Evolutionary conservation across 805 yeast genomes (phyloP).

Genomic region (Crinitomyces ghanaensis): DNA sequence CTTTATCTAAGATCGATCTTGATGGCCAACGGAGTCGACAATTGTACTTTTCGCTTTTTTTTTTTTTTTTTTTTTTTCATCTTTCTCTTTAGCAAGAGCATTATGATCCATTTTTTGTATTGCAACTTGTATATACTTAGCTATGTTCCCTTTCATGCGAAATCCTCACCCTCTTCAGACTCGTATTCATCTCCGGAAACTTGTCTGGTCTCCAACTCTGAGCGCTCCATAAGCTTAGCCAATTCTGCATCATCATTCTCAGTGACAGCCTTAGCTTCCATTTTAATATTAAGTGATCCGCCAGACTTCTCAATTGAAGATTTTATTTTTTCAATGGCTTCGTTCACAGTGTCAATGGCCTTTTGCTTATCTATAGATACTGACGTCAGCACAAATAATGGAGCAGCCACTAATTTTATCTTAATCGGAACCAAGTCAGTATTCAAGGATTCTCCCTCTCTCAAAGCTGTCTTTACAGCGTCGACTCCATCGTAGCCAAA

Average conservation of each 20-base stretch:
- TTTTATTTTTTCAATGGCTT: constrained; percentile 68
- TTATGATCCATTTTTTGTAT: neutral
- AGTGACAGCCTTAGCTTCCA: constrained; percentile 98
- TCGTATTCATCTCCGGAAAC: constrained; percentile 70
- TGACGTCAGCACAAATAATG: constrained; percentile 85
- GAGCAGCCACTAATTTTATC: constrained; percentile 95
- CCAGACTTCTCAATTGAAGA: constrained; percentile 60
- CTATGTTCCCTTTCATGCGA: constrained; percentile 3
- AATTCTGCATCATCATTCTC: constrained; percentile 97
- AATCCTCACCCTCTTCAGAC: constrained; percentile 30
- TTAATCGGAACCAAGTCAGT: constrained; percentile 82
- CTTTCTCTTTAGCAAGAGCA: too few relatives aligned
- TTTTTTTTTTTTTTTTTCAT: too few relatives aligned
- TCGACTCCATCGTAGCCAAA: constrained; percentile 96
- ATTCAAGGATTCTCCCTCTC: constrained; percentile 73
- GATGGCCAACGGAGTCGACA: too few relatives aligned
- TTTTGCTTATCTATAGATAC: constrained; percentile 84
- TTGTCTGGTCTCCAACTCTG: constrained; percentile 78
- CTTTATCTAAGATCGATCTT: too few relatives aligned
- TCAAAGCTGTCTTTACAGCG: constrained; percentile 83
- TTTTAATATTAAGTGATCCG: constrained; percentile 83
- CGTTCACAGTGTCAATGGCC: constrained; percentile 69
- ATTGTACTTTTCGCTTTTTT: too few relatives aligned
- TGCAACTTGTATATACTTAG: neutral
- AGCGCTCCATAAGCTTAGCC: constrained; percentile 87